Evolutionary conservation across 2,329 filamentous ascomycete species (phyloP).

Genomic region (Exophiala lecanii-corni): DNA sequence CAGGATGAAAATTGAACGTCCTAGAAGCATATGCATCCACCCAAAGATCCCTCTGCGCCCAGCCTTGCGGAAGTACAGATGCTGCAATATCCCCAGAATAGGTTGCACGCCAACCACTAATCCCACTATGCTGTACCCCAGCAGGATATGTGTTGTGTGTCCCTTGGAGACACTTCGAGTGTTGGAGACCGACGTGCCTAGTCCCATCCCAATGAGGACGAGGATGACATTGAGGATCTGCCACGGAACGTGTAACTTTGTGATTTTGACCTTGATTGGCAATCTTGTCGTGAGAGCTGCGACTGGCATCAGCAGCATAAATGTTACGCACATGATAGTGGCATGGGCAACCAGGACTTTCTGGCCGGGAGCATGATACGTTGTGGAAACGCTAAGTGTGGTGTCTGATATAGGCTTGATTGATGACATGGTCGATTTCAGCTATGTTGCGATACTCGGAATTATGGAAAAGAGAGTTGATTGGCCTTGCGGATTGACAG

Average conservation of each 20-base stretch:
- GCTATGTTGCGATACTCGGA: too few relatives aligned
- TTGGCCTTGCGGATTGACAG: too few relatives aligned
- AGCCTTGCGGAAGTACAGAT: constrained; percentile 45
- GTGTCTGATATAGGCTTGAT: too few relatives aligned
- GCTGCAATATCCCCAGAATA: constrained; percentile 48
- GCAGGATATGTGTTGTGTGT: constrained; percentile 43
- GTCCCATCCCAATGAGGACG: constrained; percentile 44
- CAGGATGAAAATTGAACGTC: constrained; percentile 45
- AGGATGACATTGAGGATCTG: constrained; percentile 47
- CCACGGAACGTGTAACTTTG: constrained; percentile 39
- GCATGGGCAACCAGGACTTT: constrained; percentile 11
- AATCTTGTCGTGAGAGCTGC: constrained; percentile 32
- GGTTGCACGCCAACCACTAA: constrained; percentile 54
- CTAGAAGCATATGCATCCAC: constrained; percentile 51
- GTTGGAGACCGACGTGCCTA: constrained; percentile 49
- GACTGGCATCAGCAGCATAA: constrained; percentile 38
- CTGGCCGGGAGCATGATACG: constrained; percentile 1
- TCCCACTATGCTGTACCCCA: constrained; percentile 48
- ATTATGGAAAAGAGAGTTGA: too few relatives aligned
- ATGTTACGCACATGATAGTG: constrained; percentile 39
- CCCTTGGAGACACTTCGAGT: constrained; percentile 33
- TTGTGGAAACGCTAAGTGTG: not conserved
- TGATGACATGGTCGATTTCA: constrained; percentile 1
- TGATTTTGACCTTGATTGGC: constrained; percentile 37
- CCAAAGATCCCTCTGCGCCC: constrained; percentile 33